Evolutionary conservation across 2,329 filamentous ascomycete species (phyloP), one percentile per base, ranked within the genome.

Genomic region (Pseudogymnoascus sp.): DNA sequence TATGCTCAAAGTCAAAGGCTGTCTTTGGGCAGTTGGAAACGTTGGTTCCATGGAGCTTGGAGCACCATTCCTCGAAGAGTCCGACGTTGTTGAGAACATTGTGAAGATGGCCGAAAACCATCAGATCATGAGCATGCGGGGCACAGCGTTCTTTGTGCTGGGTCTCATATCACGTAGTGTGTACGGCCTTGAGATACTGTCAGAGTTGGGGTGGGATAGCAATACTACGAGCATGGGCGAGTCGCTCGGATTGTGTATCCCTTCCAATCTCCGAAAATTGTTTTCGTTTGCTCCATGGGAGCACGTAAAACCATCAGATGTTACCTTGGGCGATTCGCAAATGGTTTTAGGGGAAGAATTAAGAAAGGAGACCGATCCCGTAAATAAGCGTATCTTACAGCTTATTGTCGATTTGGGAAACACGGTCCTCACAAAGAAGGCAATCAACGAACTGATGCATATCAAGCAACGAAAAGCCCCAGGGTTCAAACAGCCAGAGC

Each of bases 11-110:
- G 91, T 97, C 66, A 99, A 99, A 73, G 94, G 92, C 6, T 97
- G 91, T 71, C 79, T 99, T 57, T 99, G 94, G 94, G 94, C 94
- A 0, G 91, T 99, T 1, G 94, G 94, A 22, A 99, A 99, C 68
- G 93, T 99, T 37, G 94, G 94, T 0, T 97, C 92, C 0, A 97
- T 99, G 92, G 93, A 97, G 69, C 84, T 97, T 1, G 94, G 94
- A 1, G 93, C 93, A 1, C 91, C 91, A 0, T 99, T 99, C 72
- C 80, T 99, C 3, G 94, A 97, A 74, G 87, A 89, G 61, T 90
- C 86, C 37, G 90, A 97, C 66, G 91, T 97, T 37, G 91, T 97
- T 15, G 84, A 88, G 69, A 84, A 88, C 64, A 93, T 99, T 64
- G 85, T 97, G 53, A 81, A 85, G 65, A 97, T 99, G 71, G 94